Evolutionary conservation across 2,329 filamentous ascomycete species (phyloP), one percentile per base, ranked within the genome.

Genomic region (Xylariaceae sp.): DNA sequence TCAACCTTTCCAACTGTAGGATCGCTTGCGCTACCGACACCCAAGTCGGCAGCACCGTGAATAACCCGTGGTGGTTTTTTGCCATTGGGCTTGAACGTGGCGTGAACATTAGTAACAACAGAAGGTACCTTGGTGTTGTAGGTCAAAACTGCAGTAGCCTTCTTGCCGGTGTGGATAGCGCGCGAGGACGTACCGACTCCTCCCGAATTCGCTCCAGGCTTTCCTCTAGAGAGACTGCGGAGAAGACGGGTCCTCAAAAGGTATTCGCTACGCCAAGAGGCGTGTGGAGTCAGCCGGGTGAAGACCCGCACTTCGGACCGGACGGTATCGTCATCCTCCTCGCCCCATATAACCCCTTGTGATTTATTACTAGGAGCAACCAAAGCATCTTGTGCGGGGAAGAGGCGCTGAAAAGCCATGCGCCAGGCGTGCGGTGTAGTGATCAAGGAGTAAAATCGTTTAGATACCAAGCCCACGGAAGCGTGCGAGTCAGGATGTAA

Each of bases 211-310:
- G 87, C 82, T 65, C 82, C 76, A 56, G 94, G 92, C 70, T 93
- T 96, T 47, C 94, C 95, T 58, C 91, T 87, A 43, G 83, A 84
- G 55, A 98, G 79, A 60, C 91, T 95, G 40, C 92, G 86, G 49
- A 98, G 78, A 48, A 98, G 82, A 43, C 91, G 85, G 2, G 92
- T 97, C 43, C 95, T 85, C 54, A 96, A 77, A 44, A 98, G 89
- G 69, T 98, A 99, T 74, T 99, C 95, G 74, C 91, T 97, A 65
- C 94, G 86, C 94, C 95, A 98, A 7, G 93, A 95, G n/a, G 92
- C 90, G 60, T 93, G 77, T 3, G 87, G 82, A 8, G 91, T 96
- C 52, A 99, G 81, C 39, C 93, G 87, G 14, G 90, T 86, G 69
- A 98, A 99, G 63, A 86, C 84, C 40, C 92, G 89, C 65, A 85